Base-by-base conservation (phyloP, 352 stramenopile genomes). In the Phytophthora multivora region DNA sequence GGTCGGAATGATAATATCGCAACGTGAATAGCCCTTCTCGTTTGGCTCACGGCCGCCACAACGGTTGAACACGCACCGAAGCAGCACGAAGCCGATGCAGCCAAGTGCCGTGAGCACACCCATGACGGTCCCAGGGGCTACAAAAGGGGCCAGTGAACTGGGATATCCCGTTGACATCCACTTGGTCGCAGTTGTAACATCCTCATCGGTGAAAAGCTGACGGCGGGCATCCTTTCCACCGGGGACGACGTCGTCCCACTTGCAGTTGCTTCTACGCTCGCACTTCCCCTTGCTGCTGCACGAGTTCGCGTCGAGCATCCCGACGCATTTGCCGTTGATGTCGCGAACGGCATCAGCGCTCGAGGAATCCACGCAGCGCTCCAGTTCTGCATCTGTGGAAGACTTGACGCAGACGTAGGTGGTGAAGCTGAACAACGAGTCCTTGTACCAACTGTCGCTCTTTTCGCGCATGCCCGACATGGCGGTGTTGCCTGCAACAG, bases 11-110 rank as follows among this genome's bases (percentile, higher is more conserved):
- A 95, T 58, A 35, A 92, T 86, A 39, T 88, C 75, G 48, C 86
- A 93, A n/a, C 83, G 83, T 39, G 83, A 80, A 63, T 95, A 95
- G 3, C 86, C 86, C 30, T 91, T 88, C 15, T 93, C 84, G 10
- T 66, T 65, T 5, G 86, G 86, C 38, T 90, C 88, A 4, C 84
- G 80, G 1, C 86, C 86, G 3, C 86, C 82, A 48, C 86, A 95
- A 31, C 80, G 79, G 57, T 95, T 95, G 66, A 90, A 95, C 4
- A 91, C 58, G 53, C 86, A 95, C 2, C 86, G 84, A 5, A 91
- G 51, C 18, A 95, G 46, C 5, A 91, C 41, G 30, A 95, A 95
- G 0, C 51, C 70, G 19, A 93, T 71, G 23, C 70, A 88, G 15
- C 65, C 51, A 18, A 95, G 36, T 0, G 75, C 73, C 3, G 75